Evolutionary conservation across 768 basidiomycete species (phyloP), one percentile per base, ranked within the genome.

Genomic region (Solioccasus polychromus): DNA sequence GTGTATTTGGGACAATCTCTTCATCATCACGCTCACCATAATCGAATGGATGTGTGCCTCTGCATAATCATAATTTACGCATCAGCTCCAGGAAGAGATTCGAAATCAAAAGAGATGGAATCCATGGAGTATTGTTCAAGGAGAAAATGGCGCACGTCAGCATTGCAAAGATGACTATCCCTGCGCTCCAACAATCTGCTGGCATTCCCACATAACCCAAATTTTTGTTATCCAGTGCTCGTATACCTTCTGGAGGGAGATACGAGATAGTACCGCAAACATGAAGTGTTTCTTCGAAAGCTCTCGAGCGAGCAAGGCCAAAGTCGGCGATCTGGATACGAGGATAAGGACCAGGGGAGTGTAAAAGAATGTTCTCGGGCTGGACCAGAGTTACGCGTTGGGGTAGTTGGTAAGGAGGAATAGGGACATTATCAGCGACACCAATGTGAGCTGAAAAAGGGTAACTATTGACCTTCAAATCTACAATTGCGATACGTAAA

Each of bases 141-240:
- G 14, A 15, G 30, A 15, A 34, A 42, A 32, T 24, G 31, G 75
- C 87, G 49, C 68, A 92, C 90, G 79, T 77, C 39, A 92, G 70
- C 88, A 92, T 92, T 45, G 89, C 81, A 52, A 83, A 91, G 41
- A 92, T 67, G 42, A 88, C 81, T 5, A 91, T 77, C 5, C 90
- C 90, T 11, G 85, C 78, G 54, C 89, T 90, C 90, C 90, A 92
- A 57, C 89, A 92, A 63, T 92, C 90, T 3, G 88, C 77, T n/a
- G 88, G 86, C 83, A 91, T 85, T 17, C 88, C 88, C 25, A 75
- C 65, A 53, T 89, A 90, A 40, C 85, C 80, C 34, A 87, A 64
- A 47, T 87, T 73, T 53, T 83, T 83, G 53, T 85, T 73, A 54
- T 90, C 85, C 32, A 92, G 68, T 7, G 89, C 89, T 9, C 86